Evolutionary conservation across 495 filamentous ascomycete species (phyloP).

Genomic region (Cryomyces antarcticus): DNA sequence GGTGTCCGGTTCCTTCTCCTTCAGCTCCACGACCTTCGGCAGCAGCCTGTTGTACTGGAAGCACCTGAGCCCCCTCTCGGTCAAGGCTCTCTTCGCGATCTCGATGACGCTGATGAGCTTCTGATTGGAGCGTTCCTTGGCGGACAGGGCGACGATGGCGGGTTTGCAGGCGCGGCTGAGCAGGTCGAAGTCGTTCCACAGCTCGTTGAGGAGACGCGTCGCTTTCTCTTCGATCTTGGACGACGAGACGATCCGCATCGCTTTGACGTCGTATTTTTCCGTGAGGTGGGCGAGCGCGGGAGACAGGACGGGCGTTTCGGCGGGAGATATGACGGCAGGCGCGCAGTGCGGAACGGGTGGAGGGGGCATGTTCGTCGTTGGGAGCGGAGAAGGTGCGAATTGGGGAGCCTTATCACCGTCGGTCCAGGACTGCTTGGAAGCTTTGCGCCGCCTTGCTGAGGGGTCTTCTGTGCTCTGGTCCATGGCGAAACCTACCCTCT

Average conservation of each 20-base stretch:
- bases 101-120: conserved; percentile 48
- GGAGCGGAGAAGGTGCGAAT: too few species aligned
- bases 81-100: conserved; percentile 39
- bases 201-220: neutral
- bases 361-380: too few species aligned
- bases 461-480: too few species aligned
- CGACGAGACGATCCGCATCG: neutral
- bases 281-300: too few species aligned
- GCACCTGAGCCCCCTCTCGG: conserved; percentile 28
- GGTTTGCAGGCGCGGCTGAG: conserved; percentile 7
- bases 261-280: neutral
- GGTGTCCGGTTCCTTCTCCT: conserved; percentile 3
- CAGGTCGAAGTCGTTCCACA: neutral
- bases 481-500: too few species aligned
- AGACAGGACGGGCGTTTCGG: too few species aligned
- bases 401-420: too few species aligned
- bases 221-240: conserved; percentile 1
- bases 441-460: too few species aligned
- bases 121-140: conserved; percentile 27
- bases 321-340: too few species aligned
- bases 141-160: conserved; percentile 25
- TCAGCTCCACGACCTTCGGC: conserved; percentile 20
- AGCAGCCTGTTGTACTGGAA: conserved; percentile 33
- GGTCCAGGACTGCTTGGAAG: too few species aligned
- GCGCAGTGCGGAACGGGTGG: too few species aligned